Evolutionary conservation across 345 rosid species (phyloP).

Genomic region (Brassica cretica): DNA sequence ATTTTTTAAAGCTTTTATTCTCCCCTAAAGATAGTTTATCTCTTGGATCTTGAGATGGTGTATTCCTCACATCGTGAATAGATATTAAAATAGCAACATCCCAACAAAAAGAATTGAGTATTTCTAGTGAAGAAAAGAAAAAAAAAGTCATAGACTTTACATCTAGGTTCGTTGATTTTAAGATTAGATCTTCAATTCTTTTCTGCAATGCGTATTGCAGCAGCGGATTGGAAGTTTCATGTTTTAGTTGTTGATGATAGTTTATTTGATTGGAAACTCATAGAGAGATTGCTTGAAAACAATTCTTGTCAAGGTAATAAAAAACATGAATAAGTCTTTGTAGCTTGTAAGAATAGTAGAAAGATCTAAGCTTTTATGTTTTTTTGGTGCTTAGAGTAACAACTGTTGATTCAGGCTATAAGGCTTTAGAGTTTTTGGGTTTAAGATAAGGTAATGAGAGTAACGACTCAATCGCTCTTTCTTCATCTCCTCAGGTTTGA

Average conservation of each 20-base stretch:
- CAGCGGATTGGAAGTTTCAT: constrained; percentile 67
- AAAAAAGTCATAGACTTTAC: constrained; percentile 30
- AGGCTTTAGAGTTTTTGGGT: constrained; percentile 86
- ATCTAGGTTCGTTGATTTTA: constrained; percentile 16
- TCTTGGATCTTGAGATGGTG: no score
- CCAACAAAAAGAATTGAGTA: background rate
- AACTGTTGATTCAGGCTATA: constrained; percentile 84
- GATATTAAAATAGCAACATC: background rate
- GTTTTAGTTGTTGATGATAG: constrained; percentile 96
- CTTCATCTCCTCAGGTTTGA: constrained; percentile 43
- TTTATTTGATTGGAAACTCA: constrained; percentile 73
- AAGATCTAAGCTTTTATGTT: constrained; percentile 27
- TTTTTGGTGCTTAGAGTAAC: constrained; percentile 52
- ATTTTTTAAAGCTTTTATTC: no score
- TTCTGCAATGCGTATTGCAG: constrained; percentile 57
- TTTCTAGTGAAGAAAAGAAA: constrained; percentile 5
- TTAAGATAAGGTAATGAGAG: constrained; percentile 27
- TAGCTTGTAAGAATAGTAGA: background rate
- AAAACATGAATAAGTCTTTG: background rate
- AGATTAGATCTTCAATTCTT: background rate
- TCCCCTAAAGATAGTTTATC: no score
- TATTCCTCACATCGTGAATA: background rate
- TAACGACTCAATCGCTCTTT: constrained; percentile 21
- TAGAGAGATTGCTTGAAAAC: constrained; percentile 83
- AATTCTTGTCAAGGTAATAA: constrained; percentile 76